Evolutionary conservation across 495 filamentous ascomycete genomes (phyloP), one percentile per base, ranked within the genome.

Genomic region (Neurospora sp.): DNA sequence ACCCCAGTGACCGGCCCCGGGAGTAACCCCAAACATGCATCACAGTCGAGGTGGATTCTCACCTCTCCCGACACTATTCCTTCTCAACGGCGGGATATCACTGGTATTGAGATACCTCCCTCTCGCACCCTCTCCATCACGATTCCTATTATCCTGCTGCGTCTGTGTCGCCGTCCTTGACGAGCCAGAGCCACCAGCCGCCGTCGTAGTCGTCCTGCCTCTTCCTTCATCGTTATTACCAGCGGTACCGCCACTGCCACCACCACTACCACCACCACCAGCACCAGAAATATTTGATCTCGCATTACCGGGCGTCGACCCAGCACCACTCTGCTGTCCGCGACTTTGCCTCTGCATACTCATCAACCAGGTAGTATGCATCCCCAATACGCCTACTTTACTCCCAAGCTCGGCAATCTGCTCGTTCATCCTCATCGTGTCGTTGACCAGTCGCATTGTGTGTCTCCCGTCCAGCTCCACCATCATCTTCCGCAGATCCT

Each of bases 361-460:
- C 83, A 88, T 83, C 70, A 87, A 78, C 86, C 86, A 89, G 31
- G 82, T 80, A 16, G 86, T 84, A 72, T 89, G 86, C 86, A 87
- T 87, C 42, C 82, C 81, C 14, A 86, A 78, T 12, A 86, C 83
- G 9, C 83, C 83, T 45, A 86, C 79, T n/a, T 79, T 84, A 75
- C 82, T 87, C 41, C 81, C 80, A 39, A 89, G 78, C 71, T 89
- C 86, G n/a, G 80, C 80, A 2, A 89, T 78, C 71, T 87, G 85
- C 40, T 87, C 84, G 69, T 85, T 84, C 71, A 87, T 80, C 10
- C 81, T 82, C 38, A 85, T 78, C 8, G 81, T 82, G 71, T 87
- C 84, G 74, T 87, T 87, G 73, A 86, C 81, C 22, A 84, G 79
- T 77, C 83, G 81, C 75, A 84, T 79, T 0, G 79, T 84, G 70